Conservation (phyloP, 179 eudicot species). For the Beta macrorhiza region DNA sequence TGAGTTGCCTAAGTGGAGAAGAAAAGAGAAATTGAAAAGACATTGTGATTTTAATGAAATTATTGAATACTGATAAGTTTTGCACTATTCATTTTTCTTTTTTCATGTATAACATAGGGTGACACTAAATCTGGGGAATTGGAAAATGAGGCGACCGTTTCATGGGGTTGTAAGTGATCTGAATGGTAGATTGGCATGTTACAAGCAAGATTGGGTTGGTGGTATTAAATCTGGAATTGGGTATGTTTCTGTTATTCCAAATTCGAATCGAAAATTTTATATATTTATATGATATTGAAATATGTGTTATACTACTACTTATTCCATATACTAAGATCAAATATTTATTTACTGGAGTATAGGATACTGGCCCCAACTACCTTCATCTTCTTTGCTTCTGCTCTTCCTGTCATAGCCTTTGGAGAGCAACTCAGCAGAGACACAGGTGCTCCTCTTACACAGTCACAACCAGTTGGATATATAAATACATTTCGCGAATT, state of each 20-base stretch:
- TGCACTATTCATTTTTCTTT: background rate
- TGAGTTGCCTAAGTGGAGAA: background rate
- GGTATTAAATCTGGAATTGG: slow-evolving; percentile 67
- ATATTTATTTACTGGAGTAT: background rate
- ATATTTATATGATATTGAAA: background rate
- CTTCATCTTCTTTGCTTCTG: slow-evolving; percentile 51
- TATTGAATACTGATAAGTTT: background rate
- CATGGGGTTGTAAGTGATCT: slow-evolving; percentile 55
- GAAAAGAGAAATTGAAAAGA: too few relatives aligned
- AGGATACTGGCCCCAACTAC: slow-evolving; percentile 46
- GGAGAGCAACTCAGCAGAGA: slow-evolving; percentile 48
- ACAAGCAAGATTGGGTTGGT: slow-evolving; percentile 67
- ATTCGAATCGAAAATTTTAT: background rate
- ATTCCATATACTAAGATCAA: background rate
- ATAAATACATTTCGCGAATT: background rate
- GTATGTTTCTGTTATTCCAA: slow-evolving; percentile 27
- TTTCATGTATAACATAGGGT: background rate
- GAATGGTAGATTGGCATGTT: slow-evolving; percentile 57
- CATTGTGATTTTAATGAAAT: background rate
- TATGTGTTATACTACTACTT: too few relatives aligned
- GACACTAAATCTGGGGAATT: background rate
- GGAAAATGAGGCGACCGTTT: slow-evolving; percentile 46
- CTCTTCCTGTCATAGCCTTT: slow-evolving; percentile 47
- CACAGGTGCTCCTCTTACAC: slow-evolving; percentile 29
- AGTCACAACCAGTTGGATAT: background rate